phyloP scores from a whole-genome alignment of 1,139 yeast species.

The Candida sanyaensis region DNA sequence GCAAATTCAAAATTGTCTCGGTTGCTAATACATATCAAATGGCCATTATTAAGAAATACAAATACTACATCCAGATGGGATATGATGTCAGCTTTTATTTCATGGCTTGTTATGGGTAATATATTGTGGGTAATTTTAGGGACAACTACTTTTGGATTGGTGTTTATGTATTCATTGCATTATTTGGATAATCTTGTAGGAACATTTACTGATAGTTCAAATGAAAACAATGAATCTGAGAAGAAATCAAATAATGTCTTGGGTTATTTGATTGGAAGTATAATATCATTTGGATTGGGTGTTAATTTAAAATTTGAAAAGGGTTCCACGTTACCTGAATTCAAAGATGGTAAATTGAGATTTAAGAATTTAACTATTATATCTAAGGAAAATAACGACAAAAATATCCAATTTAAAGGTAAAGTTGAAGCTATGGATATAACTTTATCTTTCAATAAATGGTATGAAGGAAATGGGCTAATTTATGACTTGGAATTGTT shows the following conservation, averaged over 20 bases:
- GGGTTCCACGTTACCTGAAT: conserved; percentile 44
- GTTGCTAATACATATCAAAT: conserved; percentile 52
- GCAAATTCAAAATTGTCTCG: conserved; percentile 47
- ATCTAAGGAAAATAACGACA: conserved; percentile 20
- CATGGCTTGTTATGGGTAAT: conserved; percentile 58
- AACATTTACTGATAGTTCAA: conserved; percentile 15
- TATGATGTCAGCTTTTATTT: conserved; percentile 53
- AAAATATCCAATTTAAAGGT: conserved; percentile 31
- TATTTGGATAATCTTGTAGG: conserved; percentile 35
- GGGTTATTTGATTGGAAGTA: conserved; percentile 36
- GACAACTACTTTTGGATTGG: conserved; percentile 64
- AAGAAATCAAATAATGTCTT: conserved; percentile 23
- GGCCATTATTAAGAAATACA: conserved; percentile 56
- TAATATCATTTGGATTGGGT: conserved; percentile 44
- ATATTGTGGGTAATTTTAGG: conserved; percentile 62
- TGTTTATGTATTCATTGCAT: conserved; percentile 50
- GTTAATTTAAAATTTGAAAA: conserved; percentile 35
- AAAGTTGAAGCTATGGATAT: conserved; percentile 56
- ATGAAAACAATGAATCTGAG: conserved; percentile 14
- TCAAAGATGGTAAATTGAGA: conserved; percentile 61
- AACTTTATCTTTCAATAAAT: conserved; percentile 63
- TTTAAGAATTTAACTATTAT: conserved; percentile 52
- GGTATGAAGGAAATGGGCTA: conserved; percentile 71
- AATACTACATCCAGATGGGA: conserved; percentile 57
- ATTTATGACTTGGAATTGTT: conserved; percentile 61